These are phyloP conservation scores for Leccinum brunneo-olivaceum DNA, from an alignment of 1,284 basidiomycete genomes.

Conservation along the genomic window DNA sequence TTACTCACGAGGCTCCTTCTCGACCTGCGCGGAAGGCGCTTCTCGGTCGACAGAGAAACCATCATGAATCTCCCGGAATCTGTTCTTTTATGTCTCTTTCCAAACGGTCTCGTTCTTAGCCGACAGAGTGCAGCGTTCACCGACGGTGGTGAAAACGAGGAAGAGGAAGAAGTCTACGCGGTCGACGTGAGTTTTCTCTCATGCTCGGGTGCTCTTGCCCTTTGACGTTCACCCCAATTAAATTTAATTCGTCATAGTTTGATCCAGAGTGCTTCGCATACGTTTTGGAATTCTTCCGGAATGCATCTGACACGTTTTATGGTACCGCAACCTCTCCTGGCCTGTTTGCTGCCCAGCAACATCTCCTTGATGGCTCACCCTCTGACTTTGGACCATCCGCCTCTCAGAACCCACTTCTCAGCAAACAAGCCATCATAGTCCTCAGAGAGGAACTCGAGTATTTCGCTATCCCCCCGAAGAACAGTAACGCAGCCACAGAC, in stretches of 20 bases:
- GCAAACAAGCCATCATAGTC: slow-evolving; percentile 98
- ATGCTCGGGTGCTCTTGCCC: slow-evolving; percentile 6
- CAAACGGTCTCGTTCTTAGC: slow-evolving; percentile 92
- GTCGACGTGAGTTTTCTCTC: slow-evolving; percentile 74
- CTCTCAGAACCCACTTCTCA: slow-evolving; percentile 84
- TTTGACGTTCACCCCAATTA: not conserved
- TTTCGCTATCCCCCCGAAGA: slow-evolving; percentile 88
- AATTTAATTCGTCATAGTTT: slow-evolving; percentile 54
- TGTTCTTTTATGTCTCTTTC: slow-evolving; percentile 93
- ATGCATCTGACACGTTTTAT: slow-evolving; percentile 87
- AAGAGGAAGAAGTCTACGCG: slow-evolving; percentile 90
- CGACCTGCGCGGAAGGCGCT: slow-evolving; percentile 86
- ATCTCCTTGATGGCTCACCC: slow-evolving; percentile 59
- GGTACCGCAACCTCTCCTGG: slow-evolving; percentile 74
- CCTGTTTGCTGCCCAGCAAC: slow-evolving; percentile 74
- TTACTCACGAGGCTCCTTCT: slow-evolving; percentile 83
- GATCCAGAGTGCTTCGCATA: slow-evolving; percentile 95
- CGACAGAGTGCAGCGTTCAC: slow-evolving; percentile 73
- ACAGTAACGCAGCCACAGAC: slow-evolving; percentile 59
- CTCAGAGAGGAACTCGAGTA: slow-evolving; percentile 97
- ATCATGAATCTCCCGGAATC: slow-evolving; percentile 99
- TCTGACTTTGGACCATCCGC: slow-evolving; percentile 59
- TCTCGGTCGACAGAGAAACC: slow-evolving; percentile 94
- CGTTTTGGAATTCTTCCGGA: slow-evolving; percentile 87
- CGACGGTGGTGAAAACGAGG: slow-evolving; percentile 73